Base-by-base conservation (phyloP, 495 filamentous ascomycete genomes). In the Xylaria castorea region DNA sequence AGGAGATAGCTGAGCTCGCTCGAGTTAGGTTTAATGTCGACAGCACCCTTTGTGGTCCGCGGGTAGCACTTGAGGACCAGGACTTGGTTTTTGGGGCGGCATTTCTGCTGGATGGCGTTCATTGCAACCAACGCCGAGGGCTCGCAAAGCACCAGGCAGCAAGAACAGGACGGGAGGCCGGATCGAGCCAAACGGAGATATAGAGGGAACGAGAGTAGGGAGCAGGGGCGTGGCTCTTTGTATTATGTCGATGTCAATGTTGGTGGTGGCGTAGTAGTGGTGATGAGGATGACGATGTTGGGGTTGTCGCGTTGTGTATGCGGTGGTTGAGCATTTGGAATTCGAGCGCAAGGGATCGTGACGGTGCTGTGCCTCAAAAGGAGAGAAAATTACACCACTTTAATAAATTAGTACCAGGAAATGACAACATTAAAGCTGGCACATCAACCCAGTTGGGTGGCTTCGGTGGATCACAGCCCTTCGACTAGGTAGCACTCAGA, bases 1-100 rank as follows among this genome's bases (percentile, higher is more conserved):
- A 97, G 89, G 65, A 98, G 88, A 79, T 98, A 98, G 79, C 93
- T 97, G 53, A 98, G 90, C 84, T 98, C 95, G 81, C 92, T 96
- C 57, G 93, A 91, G 79, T 98, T 98, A 11, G 95, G 94, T 81
- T 94, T 95, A 70, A 97, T 93, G 74, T 97, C 93, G 78, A 92
- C 88, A 60, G 93, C 93, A 71, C 92, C 93, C 82, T 97, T 97
- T 68, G 93, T 92, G 68, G 93, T 94, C 74, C 89, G 89, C 40
- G 95, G 95, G 82, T 97, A 98, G 85, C 95, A 98, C 81, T 97
- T 97, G 40, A 97, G 87, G 63, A 97, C 91, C 64, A 98, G 84
- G 71, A 97, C 91, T 86, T 97, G 94, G 81, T 98, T 95, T 82
- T 97, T 97, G 27, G 95, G 94, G 68, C 94, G 92, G 77, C 87